phyloP scores from a whole-genome alignment of 2,329 filamentous ascomycete species.

The Apiospora marii region DNA sequence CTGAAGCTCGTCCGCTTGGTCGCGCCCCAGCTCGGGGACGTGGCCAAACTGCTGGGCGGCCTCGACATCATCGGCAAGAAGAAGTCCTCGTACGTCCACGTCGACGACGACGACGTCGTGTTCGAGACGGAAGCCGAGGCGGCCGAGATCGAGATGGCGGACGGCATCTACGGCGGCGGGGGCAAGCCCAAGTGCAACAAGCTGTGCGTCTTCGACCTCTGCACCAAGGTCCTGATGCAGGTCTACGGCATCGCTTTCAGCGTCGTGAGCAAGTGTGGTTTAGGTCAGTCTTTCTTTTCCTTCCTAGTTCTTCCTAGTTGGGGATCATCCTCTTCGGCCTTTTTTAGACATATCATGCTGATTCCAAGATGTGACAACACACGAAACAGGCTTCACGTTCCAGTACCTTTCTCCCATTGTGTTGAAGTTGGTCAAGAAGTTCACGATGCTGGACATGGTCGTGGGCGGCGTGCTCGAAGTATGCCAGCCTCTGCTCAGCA shows the following conservation, averaged over 20 bases:
- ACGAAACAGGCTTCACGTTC: background rate
- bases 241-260: background rate
- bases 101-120: background rate
- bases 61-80: background rate
- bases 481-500: background rate
- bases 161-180: background rate
- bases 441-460: background rate
- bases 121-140: background rate
- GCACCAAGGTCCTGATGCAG: background rate
- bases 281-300: background rate
- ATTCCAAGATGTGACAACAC: too few species aligned
- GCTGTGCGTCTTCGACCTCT: constrained; percentile 1
- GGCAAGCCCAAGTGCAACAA: background rate
- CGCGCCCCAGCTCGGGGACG: background rate
- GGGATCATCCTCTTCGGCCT: too few species aligned
- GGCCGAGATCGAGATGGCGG: background rate
- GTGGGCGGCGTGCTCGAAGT: background rate
- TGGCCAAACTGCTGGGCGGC: background rate
- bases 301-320: too few species aligned
- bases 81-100: background rate
- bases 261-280: background rate
- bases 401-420: background rate
- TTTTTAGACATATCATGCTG: too few species aligned
- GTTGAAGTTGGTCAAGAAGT: background rate
- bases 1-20: background rate